These are phyloP conservation scores for Emydomyces testavorans DNA, from an alignment of 2,329 filamentous ascomycete genomes.

Conservation along the genomic window DNA sequence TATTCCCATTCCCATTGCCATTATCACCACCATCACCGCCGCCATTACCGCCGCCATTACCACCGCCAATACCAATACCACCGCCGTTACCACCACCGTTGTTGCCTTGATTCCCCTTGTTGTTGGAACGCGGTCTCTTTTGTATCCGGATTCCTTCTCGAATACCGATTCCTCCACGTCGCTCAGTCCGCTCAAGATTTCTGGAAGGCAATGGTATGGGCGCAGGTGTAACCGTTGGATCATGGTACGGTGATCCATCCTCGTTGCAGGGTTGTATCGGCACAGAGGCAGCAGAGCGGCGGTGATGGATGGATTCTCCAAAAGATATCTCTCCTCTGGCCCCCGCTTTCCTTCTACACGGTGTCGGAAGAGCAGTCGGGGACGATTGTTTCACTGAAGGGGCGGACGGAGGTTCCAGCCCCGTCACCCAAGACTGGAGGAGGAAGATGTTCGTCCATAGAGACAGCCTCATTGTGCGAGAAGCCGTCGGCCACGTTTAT, in stretches of 20 bases:
- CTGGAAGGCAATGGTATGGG: background rate
- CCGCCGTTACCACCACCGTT: background rate
- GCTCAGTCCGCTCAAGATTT: background rate
- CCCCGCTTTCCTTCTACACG: background rate
- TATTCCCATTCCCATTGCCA: too few relatives aligned
- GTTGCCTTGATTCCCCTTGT: background rate
- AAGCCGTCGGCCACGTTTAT: background rate
- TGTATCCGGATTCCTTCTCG: background rate
- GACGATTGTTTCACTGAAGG: background rate
- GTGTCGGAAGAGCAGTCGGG: background rate
- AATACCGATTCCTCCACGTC: background rate
- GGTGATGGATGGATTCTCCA: background rate
- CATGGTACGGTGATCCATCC: background rate
- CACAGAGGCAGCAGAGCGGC: background rate
- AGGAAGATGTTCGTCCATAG: conserved; percentile 2
- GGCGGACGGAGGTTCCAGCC: background rate
- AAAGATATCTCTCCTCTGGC: background rate
- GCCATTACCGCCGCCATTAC: background rate
- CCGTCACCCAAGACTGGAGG: background rate
- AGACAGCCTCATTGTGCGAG: conserved; percentile 1
- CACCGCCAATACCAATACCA: too few relatives aligned
- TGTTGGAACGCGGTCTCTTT: background rate
- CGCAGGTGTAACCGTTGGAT: background rate
- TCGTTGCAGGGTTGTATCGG: background rate
- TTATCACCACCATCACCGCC: background rate